Evolutionary conservation across 2,329 filamentous ascomycete species (phyloP).

Genomic region (Epichloe coenophiala): DNA sequence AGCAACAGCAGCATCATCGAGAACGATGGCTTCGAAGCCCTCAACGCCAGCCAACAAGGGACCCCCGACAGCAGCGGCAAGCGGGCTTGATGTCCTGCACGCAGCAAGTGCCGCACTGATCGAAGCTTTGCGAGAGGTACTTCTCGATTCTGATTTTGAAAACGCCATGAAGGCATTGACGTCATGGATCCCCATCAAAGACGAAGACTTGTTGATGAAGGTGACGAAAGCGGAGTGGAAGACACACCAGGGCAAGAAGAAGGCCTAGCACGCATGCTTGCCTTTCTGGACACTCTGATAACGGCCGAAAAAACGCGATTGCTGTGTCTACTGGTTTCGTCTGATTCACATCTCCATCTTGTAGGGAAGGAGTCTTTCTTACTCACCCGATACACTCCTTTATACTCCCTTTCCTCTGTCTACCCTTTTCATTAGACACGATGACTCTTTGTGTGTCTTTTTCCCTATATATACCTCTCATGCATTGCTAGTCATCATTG

Average conservation of each 20-base stretch:
- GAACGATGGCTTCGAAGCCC: background rate
- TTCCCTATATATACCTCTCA: background rate
- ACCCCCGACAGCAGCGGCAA: constrained; percentile 7
- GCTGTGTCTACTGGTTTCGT: background rate
- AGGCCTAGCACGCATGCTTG: constrained; percentile 20
- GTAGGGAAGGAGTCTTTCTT: background rate
- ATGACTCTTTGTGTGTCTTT: background rate
- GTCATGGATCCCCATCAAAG: constrained; percentile 84
- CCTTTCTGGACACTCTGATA: constrained; percentile 12
- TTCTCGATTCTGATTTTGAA: constrained; percentile 90
- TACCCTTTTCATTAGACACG: background rate
- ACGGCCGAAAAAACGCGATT: background rate
- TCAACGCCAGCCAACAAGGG: constrained; percentile 4
- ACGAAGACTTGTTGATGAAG: constrained; percentile 86
- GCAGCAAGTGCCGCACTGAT: constrained; percentile 82
- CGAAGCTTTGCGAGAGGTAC: constrained; percentile 74
- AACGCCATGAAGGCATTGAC: constrained; percentile 96
- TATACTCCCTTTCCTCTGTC: constrained; percentile 7
- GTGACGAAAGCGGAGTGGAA: constrained; percentile 84
- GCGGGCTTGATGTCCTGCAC: constrained; percentile 73
- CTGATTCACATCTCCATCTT: too few relatives aligned
- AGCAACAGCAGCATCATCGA: background rate
- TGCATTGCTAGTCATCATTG: background rate
- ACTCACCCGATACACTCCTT: background rate
- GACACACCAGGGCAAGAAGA: constrained; percentile 37